Evolutionary conservation across 331 rosid species (phyloP), one percentile per base, ranked within the genome.

Genomic region (Quercus tomentella): DNA sequence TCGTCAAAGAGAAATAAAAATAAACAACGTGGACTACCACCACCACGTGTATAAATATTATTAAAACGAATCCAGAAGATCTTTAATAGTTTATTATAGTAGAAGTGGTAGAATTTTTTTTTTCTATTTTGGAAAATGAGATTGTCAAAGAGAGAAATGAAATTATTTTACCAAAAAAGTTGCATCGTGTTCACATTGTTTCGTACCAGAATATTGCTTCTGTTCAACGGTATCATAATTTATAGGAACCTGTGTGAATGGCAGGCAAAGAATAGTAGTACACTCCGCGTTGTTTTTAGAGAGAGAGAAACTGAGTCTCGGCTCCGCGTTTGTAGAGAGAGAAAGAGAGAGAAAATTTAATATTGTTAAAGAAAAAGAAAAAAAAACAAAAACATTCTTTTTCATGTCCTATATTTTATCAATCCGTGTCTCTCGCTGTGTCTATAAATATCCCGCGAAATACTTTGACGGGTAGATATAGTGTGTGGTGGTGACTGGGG

Each of bases 151-250:
- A 21, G 56, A 2, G 56, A 2, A 49, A 20, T 6, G 15, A 25
- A 21, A 79, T 16, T 58, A 37, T n/a, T 45, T 1, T 49, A 49
- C 54, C 4, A 49, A 49, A 45, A 16, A 17, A 45, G 2, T 49
- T 14, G n/a, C 1, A n/a, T 12, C 5, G 25, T 33, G 25, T 22
- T 20, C 0, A 41, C 12, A 41, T 41, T 41, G 45, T 3, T 4
- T 6, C 52, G 77, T 86, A 84, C 90, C 90, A 84, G 76, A 75
- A 81, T 65, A 1, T 9, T 67, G 71, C 51, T 80, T 68, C 88
- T 74, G 56, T 66, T 55, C 73, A 76, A 45, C 57, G 35, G 69
- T 23, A 79, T 61, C 82, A 73, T 79, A 49, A 26, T 79, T n/a
- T n/a, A 71, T 43, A 61, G 68, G 65, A 73, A 84, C 73, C 56